These are phyloP conservation scores for Arthromyces matolae DNA, from an alignment of 768 basidiomycete genomes.

Conservation along the genomic window DNA sequence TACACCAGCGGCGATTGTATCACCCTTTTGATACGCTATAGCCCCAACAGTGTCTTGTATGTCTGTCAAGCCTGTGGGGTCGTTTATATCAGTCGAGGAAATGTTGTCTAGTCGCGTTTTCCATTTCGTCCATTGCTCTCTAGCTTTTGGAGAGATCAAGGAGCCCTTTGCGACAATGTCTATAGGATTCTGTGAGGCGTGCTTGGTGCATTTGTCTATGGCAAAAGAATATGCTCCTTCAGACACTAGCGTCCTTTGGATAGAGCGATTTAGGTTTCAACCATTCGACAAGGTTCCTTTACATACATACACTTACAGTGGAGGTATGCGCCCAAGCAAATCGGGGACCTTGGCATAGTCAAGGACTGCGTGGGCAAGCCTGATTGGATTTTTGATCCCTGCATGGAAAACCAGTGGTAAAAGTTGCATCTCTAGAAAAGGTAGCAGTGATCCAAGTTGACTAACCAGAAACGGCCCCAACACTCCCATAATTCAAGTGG, in stretches of 20 bases:
- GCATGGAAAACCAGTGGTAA: background rate
- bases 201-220: conserved; percentile 5
- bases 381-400: conserved; percentile 73
- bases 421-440: background rate
- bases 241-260: conserved; percentile 53
- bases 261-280: background rate
- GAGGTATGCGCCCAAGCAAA: conserved; percentile 62
- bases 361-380: conserved; percentile 53
- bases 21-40: conserved; percentile 47
- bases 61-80: conserved; percentile 21
- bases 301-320: conserved; percentile 66
- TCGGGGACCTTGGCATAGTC: conserved; percentile 45
- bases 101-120: conserved; percentile 35
- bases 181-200: conserved; percentile 17
- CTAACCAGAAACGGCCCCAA: conserved; percentile 69
- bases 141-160: conserved; percentile 49
- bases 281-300: too few species aligned
- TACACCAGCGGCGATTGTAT: conserved; percentile 63
- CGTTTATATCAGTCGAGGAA: conserved; percentile 1
- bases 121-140: conserved; percentile 61
- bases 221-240: conserved; percentile 62
- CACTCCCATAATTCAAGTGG: conserved; percentile 53
- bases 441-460: background rate
- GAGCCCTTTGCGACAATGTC: conserved; percentile 37
- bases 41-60: conserved; percentile 84